Evolutionary conservation across 2,329 filamentous ascomycete genomes (phyloP).

Genomic region (Trichoderma semiorbis): DNA sequence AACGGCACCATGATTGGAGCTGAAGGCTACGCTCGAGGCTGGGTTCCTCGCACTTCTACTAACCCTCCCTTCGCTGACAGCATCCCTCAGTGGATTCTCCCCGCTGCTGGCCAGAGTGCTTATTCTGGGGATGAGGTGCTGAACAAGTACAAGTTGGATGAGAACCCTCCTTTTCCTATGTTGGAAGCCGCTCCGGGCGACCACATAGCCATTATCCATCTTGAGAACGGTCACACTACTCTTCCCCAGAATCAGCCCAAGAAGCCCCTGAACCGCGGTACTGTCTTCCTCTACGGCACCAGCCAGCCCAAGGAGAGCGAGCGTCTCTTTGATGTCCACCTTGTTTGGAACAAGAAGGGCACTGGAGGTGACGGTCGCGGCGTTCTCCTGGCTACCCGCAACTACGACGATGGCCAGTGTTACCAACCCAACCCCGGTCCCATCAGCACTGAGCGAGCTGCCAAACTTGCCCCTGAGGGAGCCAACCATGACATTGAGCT

Average conservation of each 20-base stretch:
- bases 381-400: conserved; percentile 68
- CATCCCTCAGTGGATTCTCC: conserved; percentile 61
- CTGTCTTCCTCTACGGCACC: conserved; percentile 73
- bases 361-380: conserved; percentile 78
- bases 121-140: conserved; percentile 59
- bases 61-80: conserved; percentile 54
- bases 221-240: conserved; percentile 75
- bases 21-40: conserved; percentile 73
- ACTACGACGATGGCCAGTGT: conserved; percentile 89
- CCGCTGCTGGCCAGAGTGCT: conserved; percentile 56
- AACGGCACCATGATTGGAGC: conserved; percentile 71
- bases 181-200: conserved; percentile 60
- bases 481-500: conserved; percentile 56
- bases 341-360: conserved; percentile 74
- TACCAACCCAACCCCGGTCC: conserved; percentile 67
- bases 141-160: conserved; percentile 35
- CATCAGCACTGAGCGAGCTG: conserved; percentile 58
- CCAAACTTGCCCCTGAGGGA: conserved; percentile 51
- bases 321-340: conserved; percentile 62
- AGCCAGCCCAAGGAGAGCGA: conserved; percentile 51
- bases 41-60: conserved; percentile 50
- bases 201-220: conserved; percentile 62
- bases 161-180: conserved; percentile 54
- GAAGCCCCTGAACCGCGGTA: conserved; percentile 65
- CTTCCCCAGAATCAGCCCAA: conserved; percentile 51